Evolutionary conservation across 495 filamentous ascomycete species (phyloP).

Genomic region (Pyronema omphalodes): DNA sequence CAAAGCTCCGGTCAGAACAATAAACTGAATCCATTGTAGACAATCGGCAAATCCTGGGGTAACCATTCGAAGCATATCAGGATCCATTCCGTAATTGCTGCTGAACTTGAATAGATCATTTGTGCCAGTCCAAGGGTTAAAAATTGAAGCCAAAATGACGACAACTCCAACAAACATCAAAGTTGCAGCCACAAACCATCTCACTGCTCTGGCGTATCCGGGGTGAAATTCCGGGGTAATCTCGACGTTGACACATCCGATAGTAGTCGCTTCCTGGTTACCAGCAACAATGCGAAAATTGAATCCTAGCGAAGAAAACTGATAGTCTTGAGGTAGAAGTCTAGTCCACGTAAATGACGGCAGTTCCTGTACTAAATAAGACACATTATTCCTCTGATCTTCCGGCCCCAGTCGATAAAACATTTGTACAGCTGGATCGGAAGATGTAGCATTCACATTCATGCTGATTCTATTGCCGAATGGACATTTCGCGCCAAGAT

Average conservation of each 20-base stretch:
- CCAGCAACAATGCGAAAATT: constrained; percentile 58
- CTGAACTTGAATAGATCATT: constrained; percentile 81
- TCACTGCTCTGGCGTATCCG: constrained; percentile 44
- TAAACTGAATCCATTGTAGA: constrained; percentile 90
- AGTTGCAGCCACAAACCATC: constrained; percentile 59
- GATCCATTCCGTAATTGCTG: constrained; percentile 87
- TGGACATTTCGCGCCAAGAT: constrained; percentile 5
- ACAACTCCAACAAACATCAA: constrained; percentile 64
- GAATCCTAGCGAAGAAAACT: constrained; percentile 60
- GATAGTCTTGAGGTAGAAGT: constrained; percentile 61
- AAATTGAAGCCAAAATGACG: constrained; percentile 64
- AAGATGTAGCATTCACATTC: neutral
- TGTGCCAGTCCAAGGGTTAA: constrained; percentile 76
- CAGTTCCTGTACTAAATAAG: constrained; percentile 25
- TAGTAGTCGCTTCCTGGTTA: constrained; percentile 33
- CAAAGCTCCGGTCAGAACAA: constrained; percentile 69
- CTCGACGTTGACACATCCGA: constrained; percentile 63
- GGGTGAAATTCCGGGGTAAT: constrained; percentile 65
- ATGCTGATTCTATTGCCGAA: neutral
- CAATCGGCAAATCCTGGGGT: constrained; percentile 96
- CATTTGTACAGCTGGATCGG: neutral
- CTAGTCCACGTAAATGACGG: constrained; percentile 57
- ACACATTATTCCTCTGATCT: constrained; percentile 20
- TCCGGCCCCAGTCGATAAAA: neutral
- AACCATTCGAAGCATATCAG: constrained; percentile 76